A percentile compares a stretch with the other conserved stretches of the same genome.
These are phyloP conservation scores for Podaxis sp. DNA, from an alignment of 768 basidiomycete species.

Conservation along the genomic window DNA sequence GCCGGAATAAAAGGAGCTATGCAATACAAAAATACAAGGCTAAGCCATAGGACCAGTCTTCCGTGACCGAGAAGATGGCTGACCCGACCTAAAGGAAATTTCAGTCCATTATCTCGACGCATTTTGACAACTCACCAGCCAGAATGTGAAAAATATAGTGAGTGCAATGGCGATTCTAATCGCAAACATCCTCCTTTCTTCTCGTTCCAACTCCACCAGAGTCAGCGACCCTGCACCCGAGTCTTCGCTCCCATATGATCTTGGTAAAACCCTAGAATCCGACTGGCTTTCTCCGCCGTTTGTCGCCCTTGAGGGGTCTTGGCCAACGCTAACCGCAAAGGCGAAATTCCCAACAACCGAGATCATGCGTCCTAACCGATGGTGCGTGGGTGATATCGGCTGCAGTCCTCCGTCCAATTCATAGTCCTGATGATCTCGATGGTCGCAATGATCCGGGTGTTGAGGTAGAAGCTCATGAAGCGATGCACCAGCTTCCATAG, in stretches of 20 bases:
- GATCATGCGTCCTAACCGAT: slow-evolving; percentile 55
- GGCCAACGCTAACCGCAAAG: slow-evolving; percentile 29
- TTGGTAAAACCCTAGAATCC: background rate
- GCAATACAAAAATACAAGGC: slow-evolving; percentile 67
- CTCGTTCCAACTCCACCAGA: slow-evolving; percentile 12
- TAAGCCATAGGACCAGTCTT: slow-evolving; percentile 59
- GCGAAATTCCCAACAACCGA: slow-evolving; percentile 50
- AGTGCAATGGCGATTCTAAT: slow-evolving; percentile 55
- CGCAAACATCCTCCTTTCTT: slow-evolving; percentile 53
- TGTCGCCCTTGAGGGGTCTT: background rate
- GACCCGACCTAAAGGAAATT: slow-evolving; percentile 49
- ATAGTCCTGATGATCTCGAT: slow-evolving; percentile 10
- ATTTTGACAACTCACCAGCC: slow-evolving; percentile 47
- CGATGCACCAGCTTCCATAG: slow-evolving; percentile 65
- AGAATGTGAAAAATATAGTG: slow-evolving; percentile 68
- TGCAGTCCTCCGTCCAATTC: background rate
- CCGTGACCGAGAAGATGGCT: slow-evolving; percentile 63
- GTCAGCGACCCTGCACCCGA: slow-evolving; percentile 19
- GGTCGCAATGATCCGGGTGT: slow-evolving; percentile 21
- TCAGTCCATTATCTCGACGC: background rate
- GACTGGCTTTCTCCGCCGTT: slow-evolving; percentile 6
- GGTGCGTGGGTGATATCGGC: slow-evolving; percentile 40
- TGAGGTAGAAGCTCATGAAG: slow-evolving; percentile 46
- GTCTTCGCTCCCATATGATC: slow-evolving; percentile 8
- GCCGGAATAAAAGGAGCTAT: background rate